Evolutionary conservation across 208 protist genomes (phyloP), one percentile per base, ranked within the genome.

Genomic region (Acanthamoeba divionensis): DNA sequence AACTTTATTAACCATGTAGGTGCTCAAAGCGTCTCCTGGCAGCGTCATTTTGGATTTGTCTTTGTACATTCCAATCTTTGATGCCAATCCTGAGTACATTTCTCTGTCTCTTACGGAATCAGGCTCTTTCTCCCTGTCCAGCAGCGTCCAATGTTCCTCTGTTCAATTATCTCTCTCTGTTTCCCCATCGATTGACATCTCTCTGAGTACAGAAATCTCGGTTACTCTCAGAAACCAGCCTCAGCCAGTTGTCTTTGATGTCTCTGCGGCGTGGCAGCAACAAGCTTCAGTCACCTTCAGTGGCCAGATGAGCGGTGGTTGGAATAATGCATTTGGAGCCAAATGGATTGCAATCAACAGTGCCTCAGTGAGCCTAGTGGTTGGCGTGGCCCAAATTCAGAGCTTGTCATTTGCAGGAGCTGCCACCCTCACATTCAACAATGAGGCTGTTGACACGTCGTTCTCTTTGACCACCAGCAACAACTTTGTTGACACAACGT

Each of bases 381-480:
- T 79, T 24, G 45, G 36, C 45, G 45, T 38, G 41, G 2, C 67
- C 67, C 29, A 38, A 41, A 48, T 79, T 31, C 67, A 79, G 44
- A 57, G 45, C 24, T 26, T 79, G 21, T 1, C 67, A 15, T 54
- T 79, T 15, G 67, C 41, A 26, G 67, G 67, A 41, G 67, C 26
- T 6, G 33, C 67, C 41, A 31, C 31, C 12, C 18, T 79, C 67
- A 79, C 67, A 26, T 79, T 79, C 44, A 48, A 79, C 44, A 31
- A 21, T 31, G 36, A n/a, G 24, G 50, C 67, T 41, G 67, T 54
- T 13, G 1, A 1, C 44, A 31, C 38, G 24, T 15, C 41, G 24
- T 79, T 79, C 67, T 48, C 67, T 21, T 57, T 79, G 24, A 54
- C 67, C 67, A 79, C 67, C 21, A 15, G 18, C 67, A 79, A 79